phyloP scores from a whole-genome alignment of 1,284 basidiomycete species.

The Cerrena zonata region DNA sequence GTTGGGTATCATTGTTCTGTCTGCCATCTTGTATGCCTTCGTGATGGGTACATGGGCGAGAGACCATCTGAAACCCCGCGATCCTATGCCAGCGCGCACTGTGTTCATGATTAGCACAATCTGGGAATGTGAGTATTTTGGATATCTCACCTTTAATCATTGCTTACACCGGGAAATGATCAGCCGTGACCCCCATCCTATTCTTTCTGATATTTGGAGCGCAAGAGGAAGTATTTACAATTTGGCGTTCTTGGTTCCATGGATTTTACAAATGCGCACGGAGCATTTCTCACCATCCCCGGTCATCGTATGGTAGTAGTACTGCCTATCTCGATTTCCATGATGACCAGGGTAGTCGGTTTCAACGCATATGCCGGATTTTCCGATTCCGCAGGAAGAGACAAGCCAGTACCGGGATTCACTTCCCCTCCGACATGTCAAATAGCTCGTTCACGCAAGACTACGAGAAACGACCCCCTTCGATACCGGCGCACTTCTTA shows the following conservation, averaged over 20 bases:
- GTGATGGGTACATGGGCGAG: slow-evolving; percentile 18
- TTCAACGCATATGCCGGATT: background rate
- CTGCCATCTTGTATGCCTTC: slow-evolving; percentile 18
- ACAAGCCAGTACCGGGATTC: background rate
- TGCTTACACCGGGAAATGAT: background rate
- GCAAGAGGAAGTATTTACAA: slow-evolving; percentile 22
- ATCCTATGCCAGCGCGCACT: background rate
- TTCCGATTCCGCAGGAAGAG: background rate
- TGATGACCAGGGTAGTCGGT: background rate
- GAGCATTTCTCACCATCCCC: background rate
- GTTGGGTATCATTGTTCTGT: slow-evolving; percentile 19
- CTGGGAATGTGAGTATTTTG: slow-evolving; percentile 21
- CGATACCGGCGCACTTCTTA: too few relatives aligned
- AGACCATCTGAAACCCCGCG: background rate
- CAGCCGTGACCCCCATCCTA: slow-evolving; percentile 19
- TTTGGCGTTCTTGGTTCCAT: slow-evolving; percentile 18
- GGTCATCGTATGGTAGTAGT: background rate
- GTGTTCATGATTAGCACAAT: slow-evolving; percentile 14
- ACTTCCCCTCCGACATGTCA: background rate
- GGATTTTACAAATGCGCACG: background rate
- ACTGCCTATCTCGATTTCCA: slow-evolving; percentile 2
- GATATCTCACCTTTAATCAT: background rate
- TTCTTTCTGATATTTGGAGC: slow-evolving; percentile 25
- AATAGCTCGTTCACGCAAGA: background rate
- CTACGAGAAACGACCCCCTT: too few relatives aligned